Percentiles rank a stretch among this genome's conserved stretches.
Conservation (phyloP, 352 stramenopile genomes). For the Phytopythium ostracodes region DNA sequence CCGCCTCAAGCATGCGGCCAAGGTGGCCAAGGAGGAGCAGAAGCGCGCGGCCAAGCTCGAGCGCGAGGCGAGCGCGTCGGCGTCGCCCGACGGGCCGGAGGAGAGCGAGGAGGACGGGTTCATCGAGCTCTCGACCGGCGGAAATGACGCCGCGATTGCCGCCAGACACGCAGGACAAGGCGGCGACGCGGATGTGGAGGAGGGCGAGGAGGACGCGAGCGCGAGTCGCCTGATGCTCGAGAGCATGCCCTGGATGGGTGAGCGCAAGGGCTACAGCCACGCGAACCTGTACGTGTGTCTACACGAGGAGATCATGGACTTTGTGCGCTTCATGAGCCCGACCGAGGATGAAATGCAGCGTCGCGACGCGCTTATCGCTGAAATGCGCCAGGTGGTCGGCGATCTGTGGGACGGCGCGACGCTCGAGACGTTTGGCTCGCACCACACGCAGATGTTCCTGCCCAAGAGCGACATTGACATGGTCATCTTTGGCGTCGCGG, state of each 20-base stretch:
- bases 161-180: background rate
- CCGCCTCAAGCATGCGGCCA: conserved; percentile 44
- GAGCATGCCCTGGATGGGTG: conserved; percentile 64
- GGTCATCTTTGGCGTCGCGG: conserved; percentile 78
- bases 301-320: conserved; percentile 96
- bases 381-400: conserved; percentile 66
- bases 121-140: conserved; percentile 33
- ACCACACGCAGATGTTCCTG: conserved; percentile 91
- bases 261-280: conserved; percentile 50
- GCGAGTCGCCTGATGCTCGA: conserved; percentile 34
- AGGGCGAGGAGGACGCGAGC: conserved; percentile 23
- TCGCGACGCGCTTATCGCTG: conserved; percentile 63
- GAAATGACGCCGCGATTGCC: background rate
- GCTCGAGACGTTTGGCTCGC: conserved; percentile 90
- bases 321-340: conserved; percentile 90
- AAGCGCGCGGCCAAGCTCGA: conserved; percentile 20
- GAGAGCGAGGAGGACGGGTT: conserved; percentile 41
- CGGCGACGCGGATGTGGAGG: conserved; percentile 9
- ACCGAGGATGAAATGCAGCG: conserved; percentile 66
- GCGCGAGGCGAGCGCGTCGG: conserved; percentile 4
- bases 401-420: conserved; percentile 52
- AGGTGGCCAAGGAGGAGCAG: conserved; percentile 47
- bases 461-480: conserved; percentile 94
- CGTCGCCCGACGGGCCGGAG: conserved; percentile 14
- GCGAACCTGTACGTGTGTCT: conserved; percentile 84